Evolutionary conservation across 2,329 filamentous ascomycete species (phyloP).

Genomic region (Claviceps monticola): DNA sequence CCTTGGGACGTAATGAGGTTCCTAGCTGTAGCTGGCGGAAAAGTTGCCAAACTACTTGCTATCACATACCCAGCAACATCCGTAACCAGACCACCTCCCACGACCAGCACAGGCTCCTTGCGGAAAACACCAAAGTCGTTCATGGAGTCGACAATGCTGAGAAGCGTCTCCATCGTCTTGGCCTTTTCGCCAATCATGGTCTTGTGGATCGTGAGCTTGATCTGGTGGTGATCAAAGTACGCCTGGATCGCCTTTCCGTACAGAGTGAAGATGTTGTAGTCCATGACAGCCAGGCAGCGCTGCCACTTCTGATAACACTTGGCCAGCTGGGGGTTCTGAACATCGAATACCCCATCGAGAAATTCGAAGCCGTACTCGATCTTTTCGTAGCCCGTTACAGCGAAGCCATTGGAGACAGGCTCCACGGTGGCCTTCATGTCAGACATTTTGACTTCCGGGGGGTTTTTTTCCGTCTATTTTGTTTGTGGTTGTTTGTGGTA

Average conservation of each 20-base stretch:
- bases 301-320: slow-evolving; percentile 52
- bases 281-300: slow-evolving; percentile 53
- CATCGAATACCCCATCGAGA: slow-evolving; percentile 53
- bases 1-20: no score
- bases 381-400: slow-evolving; percentile 61
- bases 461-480: background rate
- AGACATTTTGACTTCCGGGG: slow-evolving; percentile 38
- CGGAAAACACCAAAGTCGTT: slow-evolving; percentile 57
- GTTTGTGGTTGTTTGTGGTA: background rate
- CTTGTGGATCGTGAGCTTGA: slow-evolving; percentile 52
- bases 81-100: slow-evolving; percentile 57
- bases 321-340: slow-evolving; percentile 45
- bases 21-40: no score
- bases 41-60: background rate
- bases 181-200: slow-evolving; percentile 65
- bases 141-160: slow-evolving; percentile 61
- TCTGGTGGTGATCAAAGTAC: slow-evolving; percentile 52
- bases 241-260: slow-evolving; percentile 52
- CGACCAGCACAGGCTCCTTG: slow-evolving; percentile 53
- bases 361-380: slow-evolving; percentile 66
- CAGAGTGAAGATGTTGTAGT: slow-evolving; percentile 55
- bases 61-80: slow-evolving; percentile 55
- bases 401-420: slow-evolving; percentile 51
- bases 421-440: slow-evolving; percentile 53
- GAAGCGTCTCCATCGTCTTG: slow-evolving; percentile 56